Percentiles rank a stretch among this genome's conserved stretches.
phyloP scores from a whole-genome alignment of 371 early-diverging fungal species.

The Mortierella sp. region DNA sequence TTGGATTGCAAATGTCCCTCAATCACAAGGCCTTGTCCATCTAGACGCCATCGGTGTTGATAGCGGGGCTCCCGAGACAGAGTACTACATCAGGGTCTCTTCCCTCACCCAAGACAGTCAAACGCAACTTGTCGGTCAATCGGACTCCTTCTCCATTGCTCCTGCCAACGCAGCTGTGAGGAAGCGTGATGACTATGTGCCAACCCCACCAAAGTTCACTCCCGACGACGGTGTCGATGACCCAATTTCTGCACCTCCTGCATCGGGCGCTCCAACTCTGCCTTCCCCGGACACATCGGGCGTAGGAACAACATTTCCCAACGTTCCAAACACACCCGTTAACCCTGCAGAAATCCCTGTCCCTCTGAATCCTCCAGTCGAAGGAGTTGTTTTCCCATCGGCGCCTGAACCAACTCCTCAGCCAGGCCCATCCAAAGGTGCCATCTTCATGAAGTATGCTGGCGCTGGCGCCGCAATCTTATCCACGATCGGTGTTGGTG shows the following conservation, averaged over 20 bases:
- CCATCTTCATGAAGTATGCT: conserved; percentile 3
- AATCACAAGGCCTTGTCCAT: too few relatives aligned
- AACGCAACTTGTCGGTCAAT: neutral
- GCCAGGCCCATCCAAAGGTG: neutral
- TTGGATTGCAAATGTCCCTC: too few relatives aligned
- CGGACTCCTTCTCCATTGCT: neutral
- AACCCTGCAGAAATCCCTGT: neutral
- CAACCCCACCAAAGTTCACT: neutral
- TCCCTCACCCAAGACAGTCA: neutral
- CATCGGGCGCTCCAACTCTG: neutral
- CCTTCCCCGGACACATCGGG: neutral
- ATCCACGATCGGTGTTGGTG: neutral
- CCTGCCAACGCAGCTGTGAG: neutral
- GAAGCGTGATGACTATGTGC: neutral
- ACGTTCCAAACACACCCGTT: neutral
- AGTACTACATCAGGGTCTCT: too few relatives aligned
- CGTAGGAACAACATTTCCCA: neutral
- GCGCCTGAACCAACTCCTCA: neutral
- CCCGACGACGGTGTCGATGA: neutral
- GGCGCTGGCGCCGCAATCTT: conserved; percentile 2
- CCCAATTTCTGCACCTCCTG: too few relatives aligned
- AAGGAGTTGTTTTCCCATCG: neutral
- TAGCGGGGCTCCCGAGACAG: too few relatives aligned
- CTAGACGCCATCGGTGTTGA: too few relatives aligned
- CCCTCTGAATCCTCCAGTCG: conserved; percentile 1